Percentiles rank a stretch among this genome's conserved stretches.
These are phyloP conservation scores for Mycena filopes DNA, from an alignment of 768 basidiomycete genomes.

Conservation along the genomic window DNA sequence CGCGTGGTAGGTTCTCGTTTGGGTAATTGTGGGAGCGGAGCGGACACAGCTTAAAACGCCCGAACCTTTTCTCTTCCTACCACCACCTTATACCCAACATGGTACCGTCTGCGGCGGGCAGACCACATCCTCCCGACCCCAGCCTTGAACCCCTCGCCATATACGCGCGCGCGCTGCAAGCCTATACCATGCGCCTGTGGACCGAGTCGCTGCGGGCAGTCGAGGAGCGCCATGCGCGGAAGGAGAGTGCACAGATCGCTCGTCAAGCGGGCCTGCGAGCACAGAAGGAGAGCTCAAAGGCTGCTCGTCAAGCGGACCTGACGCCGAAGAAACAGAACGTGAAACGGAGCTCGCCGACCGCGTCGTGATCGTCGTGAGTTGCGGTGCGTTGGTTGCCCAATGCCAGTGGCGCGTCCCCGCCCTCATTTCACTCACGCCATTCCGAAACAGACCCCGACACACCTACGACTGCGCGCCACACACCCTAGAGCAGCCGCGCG, in stretches of 20 bases:
- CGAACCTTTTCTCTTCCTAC: not conserved
- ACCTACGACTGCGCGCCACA: not conserved
- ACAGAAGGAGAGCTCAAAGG: not conserved
- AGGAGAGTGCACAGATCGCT: not conserved
- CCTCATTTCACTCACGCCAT: not conserved
- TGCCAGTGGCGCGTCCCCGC: not conserved
- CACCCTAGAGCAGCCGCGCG: not conserved
- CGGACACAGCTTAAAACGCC: not conserved
- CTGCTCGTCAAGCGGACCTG: not conserved
- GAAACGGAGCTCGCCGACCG: not conserved
- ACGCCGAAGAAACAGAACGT: not conserved
- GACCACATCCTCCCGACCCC: slow-evolving; percentile 12
- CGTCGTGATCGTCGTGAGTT: slow-evolving; percentile 16
- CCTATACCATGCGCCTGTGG: slow-evolving; percentile 36
- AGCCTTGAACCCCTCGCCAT: slow-evolving; percentile 17
- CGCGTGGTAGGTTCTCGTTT: slow-evolving; percentile 1
- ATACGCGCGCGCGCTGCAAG: slow-evolving; percentile 36
- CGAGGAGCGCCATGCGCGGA: slow-evolving; percentile 26
- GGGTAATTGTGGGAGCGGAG: not conserved
- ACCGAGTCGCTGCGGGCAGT: slow-evolving; percentile 24
- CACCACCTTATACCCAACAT: slow-evolving; percentile 9
- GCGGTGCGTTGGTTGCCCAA: not conserved
- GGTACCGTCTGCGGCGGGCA: slow-evolving; percentile 25
- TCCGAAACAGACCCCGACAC: not conserved
- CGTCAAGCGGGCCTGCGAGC: not conserved